Evolutionary conservation across 176 grass and related monocot genomes (phyloP).

Genomic region (Rhynchospora tenuis): DNA sequence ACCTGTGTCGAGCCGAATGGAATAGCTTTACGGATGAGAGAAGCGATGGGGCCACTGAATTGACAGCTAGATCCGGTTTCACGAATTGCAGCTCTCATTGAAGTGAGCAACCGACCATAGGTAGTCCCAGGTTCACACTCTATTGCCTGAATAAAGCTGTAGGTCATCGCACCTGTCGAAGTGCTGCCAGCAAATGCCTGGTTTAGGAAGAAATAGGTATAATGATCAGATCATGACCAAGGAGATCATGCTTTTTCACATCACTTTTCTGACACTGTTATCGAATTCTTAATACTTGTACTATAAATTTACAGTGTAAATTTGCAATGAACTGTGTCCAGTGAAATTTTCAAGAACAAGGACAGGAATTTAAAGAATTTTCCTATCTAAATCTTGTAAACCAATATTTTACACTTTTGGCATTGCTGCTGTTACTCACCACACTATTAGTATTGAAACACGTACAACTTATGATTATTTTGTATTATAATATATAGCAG

Average conservation of each 20-base stretch:
- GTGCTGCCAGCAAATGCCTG: conserved; percentile 43
- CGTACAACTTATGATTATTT: no score
- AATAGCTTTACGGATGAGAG: conserved; percentile 57
- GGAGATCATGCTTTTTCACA: not conserved
- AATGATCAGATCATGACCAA: not conserved
- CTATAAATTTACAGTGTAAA: not conserved
- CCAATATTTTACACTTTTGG: not conserved
- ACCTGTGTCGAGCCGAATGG: conserved; percentile 57
- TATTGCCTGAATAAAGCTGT: conserved; percentile 77
- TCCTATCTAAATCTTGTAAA: not conserved
- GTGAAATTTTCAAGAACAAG: not conserved
- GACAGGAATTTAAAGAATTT: not conserved
- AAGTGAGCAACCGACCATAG: conserved; percentile 56
- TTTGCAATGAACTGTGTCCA: not conserved
- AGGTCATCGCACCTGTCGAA: conserved; percentile 75
- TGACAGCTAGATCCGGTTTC: conserved; percentile 21
- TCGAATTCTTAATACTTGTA: not conserved
- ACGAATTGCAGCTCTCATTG: conserved; percentile 67
- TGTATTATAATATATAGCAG: not conserved
- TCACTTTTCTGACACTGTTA: not conserved
- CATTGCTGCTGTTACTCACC: not conserved
- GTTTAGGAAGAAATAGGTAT: not conserved
- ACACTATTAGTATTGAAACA: not conserved
- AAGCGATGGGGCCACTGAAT: conserved; percentile 44
- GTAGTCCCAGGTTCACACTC: conserved; percentile 54